Base-by-base conservation (phyloP, 371 early-diverging fungal genomes). In the Blakeslea trispora region DNA sequence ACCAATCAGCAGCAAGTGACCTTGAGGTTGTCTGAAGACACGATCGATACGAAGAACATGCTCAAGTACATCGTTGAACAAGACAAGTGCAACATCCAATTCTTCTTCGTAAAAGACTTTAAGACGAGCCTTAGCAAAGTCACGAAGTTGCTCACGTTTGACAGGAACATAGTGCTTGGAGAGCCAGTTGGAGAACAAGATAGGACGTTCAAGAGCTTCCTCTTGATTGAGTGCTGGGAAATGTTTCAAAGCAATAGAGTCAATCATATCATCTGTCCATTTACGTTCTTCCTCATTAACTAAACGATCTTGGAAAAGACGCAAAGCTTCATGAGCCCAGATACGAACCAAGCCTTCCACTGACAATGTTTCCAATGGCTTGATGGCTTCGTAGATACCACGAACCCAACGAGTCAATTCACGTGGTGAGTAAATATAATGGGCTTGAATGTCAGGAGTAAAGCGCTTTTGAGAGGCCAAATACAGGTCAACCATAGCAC, bases 41-140 rank as follows among this genome's bases (percentile, higher is more conserved):
- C 99, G 91, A 77, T 99, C 99, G 59, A 99, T 98, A 59, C 99
- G 90, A 37, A 98, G 81, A 17, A 96, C 96, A 59, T 99, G 99
- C 49, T 99, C 98, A 57, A 99, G 75, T 0, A 96, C 97, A 69
- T 97, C 96, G 66, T 98, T 91, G 74, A 97, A 97, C 44, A 99
- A 71, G 0, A 98, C 97, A 39, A 99, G 81, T 8, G 91, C 94
- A 6, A 95, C 94, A 71, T 98, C 98, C 41, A 97, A 81, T 75
- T 99, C 99, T 81, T 99, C 99, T 72, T 99, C 99, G 73, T 97
- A 97, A 65, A 98, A 99, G 43, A 95, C 95, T 74, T 93, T 94
- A 41, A 98, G 87, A 54, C 99, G 90, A 17, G 96, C 97, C 65
- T 90, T 88, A 37, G 93, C 91, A 71, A 92, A 98, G 14, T 94